Conservation (phyloP, 176 grass and related monocot genomes). For the Cenchrus purpureus region DNA sequence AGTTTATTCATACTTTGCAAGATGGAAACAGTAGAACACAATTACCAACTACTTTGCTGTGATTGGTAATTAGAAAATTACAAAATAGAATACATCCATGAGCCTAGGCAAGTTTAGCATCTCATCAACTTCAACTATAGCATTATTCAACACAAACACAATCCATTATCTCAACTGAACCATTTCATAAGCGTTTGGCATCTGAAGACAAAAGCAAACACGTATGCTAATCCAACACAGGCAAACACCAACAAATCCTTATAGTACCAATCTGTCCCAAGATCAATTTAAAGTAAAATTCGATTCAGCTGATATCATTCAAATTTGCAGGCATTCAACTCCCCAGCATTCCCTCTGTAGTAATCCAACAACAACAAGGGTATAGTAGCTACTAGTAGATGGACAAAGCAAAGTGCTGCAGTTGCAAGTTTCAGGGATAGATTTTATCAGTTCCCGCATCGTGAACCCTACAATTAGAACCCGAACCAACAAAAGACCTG, state of each 20-base stretch:
- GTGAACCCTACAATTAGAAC: background rate
- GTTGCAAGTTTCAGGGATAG: background rate
- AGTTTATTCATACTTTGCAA: conserved; percentile 4
- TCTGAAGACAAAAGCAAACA: background rate
- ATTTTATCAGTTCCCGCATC: background rate
- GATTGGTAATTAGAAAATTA: background rate
- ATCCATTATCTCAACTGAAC: background rate
- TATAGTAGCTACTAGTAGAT: background rate
- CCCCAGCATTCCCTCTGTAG: background rate
- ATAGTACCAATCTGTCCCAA: background rate
- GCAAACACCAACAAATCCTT: background rate
- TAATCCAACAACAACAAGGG: background rate
- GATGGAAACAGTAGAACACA: background rate
- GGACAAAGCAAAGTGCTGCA: background rate
- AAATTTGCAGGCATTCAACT: background rate
- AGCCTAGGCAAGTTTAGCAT: background rate
- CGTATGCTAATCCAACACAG: background rate
- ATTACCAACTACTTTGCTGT: background rate
- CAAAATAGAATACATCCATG: background rate
- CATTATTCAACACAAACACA: background rate
- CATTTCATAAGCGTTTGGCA: background rate
- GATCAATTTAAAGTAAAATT: background rate
- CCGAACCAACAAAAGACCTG: conserved; percentile 1
- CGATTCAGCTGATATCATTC: background rate
- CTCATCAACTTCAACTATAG: background rate